Conservation (phyloP, 2,329 filamentous ascomycete species). For the Cladosporium sp. region DNA sequence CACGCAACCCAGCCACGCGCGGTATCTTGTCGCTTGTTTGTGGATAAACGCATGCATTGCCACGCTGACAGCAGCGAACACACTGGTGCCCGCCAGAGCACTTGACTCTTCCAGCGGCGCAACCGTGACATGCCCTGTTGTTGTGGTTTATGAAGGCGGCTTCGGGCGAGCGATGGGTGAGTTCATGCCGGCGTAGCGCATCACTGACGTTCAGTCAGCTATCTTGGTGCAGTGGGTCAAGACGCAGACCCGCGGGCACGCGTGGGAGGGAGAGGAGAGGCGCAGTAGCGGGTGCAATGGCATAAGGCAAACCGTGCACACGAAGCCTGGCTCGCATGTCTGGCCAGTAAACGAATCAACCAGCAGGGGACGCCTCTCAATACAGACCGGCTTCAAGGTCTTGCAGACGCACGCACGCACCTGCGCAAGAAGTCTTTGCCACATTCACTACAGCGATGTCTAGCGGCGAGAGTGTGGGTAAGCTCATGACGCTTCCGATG, state of each 20-base stretch:
- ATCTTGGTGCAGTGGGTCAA: too few relatives aligned
- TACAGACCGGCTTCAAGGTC: too few relatives aligned
- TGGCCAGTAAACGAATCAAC: too few relatives aligned
- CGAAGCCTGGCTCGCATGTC: too few relatives aligned
- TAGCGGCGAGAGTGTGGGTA: slow-evolving; percentile 27
- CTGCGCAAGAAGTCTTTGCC: slow-evolving; percentile 29
- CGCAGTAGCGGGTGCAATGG: too few relatives aligned
- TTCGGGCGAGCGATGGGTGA: slow-evolving; percentile 25
- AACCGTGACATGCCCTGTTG: slow-evolving; percentile 31
- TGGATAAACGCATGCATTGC: background rate
- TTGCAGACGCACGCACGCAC: slow-evolving; percentile 12
- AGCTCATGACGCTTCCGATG: slow-evolving; percentile 31
- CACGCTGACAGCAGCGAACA: slow-evolving; percentile 25
- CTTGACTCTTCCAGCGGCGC: slow-evolving; percentile 32
- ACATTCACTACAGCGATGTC: slow-evolving; percentile 28
- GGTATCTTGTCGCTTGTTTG: background rate
- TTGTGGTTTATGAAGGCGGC: slow-evolving; percentile 25
- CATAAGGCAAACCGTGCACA: too few relatives aligned
- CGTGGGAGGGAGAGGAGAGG: too few relatives aligned
- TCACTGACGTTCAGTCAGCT: slow-evolving; percentile 21
- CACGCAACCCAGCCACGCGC: too few relatives aligned
- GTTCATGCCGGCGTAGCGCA: slow-evolving; percentile 30
- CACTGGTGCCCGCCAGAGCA: slow-evolving; percentile 34
- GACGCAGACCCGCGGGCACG: too few relatives aligned
- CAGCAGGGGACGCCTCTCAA: too few relatives aligned